Evolutionary conservation across 2,329 filamentous ascomycete genomes (phyloP).

Genomic region (Neofusicoccum kwambonambiense): DNA sequence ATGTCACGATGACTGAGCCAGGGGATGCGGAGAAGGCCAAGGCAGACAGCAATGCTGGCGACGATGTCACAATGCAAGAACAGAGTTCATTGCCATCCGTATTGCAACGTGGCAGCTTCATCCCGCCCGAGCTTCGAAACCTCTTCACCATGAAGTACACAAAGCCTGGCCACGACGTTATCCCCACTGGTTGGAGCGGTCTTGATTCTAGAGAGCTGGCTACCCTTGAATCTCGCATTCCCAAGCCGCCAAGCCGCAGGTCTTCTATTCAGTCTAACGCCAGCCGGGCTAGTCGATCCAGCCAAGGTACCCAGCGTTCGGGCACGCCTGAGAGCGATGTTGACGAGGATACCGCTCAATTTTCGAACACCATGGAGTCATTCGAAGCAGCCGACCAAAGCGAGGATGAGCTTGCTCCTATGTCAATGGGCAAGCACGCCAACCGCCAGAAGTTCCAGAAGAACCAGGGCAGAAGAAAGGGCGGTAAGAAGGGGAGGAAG

Average conservation of each 20-base stretch:
- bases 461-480: slow-evolving; percentile 25
- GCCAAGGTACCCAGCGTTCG: slow-evolving; percentile 2
- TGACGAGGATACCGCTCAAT: slow-evolving; percentile 29
- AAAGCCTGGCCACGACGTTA: slow-evolving; percentile 49
- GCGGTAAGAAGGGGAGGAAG: slow-evolving; percentile 36
- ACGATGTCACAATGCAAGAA: slow-evolving; percentile 28
- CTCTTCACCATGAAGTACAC: slow-evolving; percentile 77
- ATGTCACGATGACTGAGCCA: slow-evolving; percentile 78
- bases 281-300: slow-evolving; percentile 13
- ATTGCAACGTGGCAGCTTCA: slow-evolving; percentile 54
- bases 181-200: slow-evolving; percentile 69
- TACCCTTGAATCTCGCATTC: slow-evolving; percentile 50
- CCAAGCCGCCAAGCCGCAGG: slow-evolving; percentile 30
- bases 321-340: slow-evolving; percentile 30
- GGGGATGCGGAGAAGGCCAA: slow-evolving; percentile 33
- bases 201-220: slow-evolving; percentile 60
- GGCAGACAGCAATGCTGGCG: slow-evolving; percentile 26
- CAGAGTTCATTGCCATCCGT: slow-evolving; percentile 48
- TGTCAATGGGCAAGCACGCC: slow-evolving; percentile 23
- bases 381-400: slow-evolving; percentile 34
- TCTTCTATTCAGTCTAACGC: slow-evolving; percentile 35
- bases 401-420: slow-evolving; percentile 36
- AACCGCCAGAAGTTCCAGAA: slow-evolving; percentile 30
- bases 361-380: slow-evolving; percentile 28
- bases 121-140: slow-evolving; percentile 60